Percentiles rank a stretch among this genome's conserved stretches.
Evolutionary conservation across 345 rosid genomes (phyloP).

Genomic region (Corchorus olitorius): DNA sequence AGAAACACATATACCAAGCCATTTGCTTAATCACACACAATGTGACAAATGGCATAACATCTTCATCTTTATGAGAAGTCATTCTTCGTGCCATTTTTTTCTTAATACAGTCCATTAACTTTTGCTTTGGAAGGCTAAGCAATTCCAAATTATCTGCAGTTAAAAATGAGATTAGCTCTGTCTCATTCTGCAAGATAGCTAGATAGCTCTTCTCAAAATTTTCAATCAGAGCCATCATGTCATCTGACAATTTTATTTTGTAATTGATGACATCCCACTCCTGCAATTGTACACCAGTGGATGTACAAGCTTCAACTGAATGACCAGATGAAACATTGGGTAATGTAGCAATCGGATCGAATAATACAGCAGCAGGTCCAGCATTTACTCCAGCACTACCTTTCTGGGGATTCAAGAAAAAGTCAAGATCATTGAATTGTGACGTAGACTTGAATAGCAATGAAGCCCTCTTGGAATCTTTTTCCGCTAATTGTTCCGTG

Average conservation of each 20-base stretch:
- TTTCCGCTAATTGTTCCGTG: constrained; percentile 34
- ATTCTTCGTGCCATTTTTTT: constrained; percentile 35
- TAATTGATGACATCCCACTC: constrained; percentile 42
- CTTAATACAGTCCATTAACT: constrained; percentile 49
- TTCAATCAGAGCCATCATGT: constrained; percentile 41
- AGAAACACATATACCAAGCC: constrained; percentile 65
- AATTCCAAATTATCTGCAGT: constrained; percentile 41
- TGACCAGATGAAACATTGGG: constrained; percentile 34
- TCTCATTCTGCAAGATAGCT: constrained; percentile 47
- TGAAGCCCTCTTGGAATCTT: constrained; percentile 45
- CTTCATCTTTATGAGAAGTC: constrained; percentile 35
- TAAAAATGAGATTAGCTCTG: constrained; percentile 38
- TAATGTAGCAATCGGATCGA: constrained; percentile 27
- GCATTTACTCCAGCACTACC: constrained; percentile 39
- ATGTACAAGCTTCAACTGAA: constrained; percentile 27
- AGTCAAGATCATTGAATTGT: constrained; percentile 76
- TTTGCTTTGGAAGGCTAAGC: constrained; percentile 54
- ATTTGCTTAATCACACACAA: constrained; percentile 60
- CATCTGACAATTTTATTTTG: constrained; percentile 44
- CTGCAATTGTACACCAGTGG: constrained; percentile 31
- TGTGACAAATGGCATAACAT: constrained; percentile 43
- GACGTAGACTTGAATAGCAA: constrained; percentile 65
- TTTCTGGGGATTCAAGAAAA: constrained; percentile 81
- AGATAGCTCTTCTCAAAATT: constrained; percentile 54
- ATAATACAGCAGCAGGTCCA: constrained; percentile 33